phyloP scores from a whole-genome alignment of 331 rosid species.

The Quercus phellos region DNA sequence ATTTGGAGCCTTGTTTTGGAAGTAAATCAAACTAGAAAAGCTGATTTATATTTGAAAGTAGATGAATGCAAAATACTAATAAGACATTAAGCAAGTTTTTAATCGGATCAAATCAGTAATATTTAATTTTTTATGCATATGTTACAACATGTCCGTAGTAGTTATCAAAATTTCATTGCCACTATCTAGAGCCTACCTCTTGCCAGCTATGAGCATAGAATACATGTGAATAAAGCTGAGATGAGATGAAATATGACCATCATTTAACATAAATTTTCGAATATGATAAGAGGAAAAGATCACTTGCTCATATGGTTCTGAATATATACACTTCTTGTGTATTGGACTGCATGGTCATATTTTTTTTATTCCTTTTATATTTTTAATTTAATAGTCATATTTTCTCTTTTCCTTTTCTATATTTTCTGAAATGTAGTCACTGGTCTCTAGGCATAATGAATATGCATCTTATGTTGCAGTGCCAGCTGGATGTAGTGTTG shows the following conservation, averaged over 20 bases:
- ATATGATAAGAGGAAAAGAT: not conserved
- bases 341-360: not conserved
- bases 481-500: constrained; percentile 65
- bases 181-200: not conserved
- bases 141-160: not conserved
- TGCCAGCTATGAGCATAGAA: not conserved
- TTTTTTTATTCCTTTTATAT: not conserved
- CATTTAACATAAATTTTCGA: not conserved
- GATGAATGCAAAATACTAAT: not conserved
- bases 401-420: constrained; percentile 1
- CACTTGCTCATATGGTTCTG: not conserved
- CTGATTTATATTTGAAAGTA: not conserved
- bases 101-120: not conserved
- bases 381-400: not conserved
- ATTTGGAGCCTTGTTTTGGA: not conserved
- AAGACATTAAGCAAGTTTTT: not conserved
- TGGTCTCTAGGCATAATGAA: constrained; percentile 18
- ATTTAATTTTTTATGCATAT: not conserved
- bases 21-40: not conserved
- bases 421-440: constrained; percentile 1
- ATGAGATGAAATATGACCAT: not conserved
- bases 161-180: not conserved
- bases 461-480: constrained; percentile 42
- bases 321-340: not conserved
- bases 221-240: not conserved